Evolutionary conservation across 306 rosid species (phyloP).

Genomic region (Lotus japonicus): DNA sequence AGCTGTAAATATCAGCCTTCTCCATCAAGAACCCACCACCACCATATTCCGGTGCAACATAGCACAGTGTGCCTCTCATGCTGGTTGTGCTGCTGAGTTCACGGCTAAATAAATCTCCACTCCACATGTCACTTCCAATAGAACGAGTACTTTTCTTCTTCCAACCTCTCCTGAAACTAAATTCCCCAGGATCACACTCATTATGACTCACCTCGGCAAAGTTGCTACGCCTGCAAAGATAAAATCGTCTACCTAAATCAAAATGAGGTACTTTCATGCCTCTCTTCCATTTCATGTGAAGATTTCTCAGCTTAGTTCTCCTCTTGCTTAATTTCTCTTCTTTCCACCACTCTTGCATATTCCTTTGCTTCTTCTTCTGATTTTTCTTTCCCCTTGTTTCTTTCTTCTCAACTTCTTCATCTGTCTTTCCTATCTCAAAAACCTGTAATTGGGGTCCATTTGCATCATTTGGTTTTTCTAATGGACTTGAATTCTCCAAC

Average conservation of each 20-base stretch:
- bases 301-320: slow-evolving; percentile 36
- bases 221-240: slow-evolving; percentile 35
- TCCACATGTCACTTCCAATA: slow-evolving; percentile 62
- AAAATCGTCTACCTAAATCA: slow-evolving; percentile 52
- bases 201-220: slow-evolving; percentile 29
- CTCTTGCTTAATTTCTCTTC: slow-evolving; percentile 87
- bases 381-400: slow-evolving; percentile 37
- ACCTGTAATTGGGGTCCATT: slow-evolving; percentile 34
- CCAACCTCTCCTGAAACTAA: slow-evolving; percentile 82
- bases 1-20: slow-evolving; percentile 80
- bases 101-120: slow-evolving; percentile 75
- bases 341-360: slow-evolving; percentile 96
- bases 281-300: slow-evolving; percentile 50
- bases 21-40: slow-evolving; percentile 71
- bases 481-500: slow-evolving; percentile 32
- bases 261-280: slow-evolving; percentile 70
- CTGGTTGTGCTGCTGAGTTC: slow-evolving; percentile 94
- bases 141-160: slow-evolving; percentile 53
- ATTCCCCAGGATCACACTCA: slow-evolving; percentile 56
- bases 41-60: slow-evolving; percentile 81
- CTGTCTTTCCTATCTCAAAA: slow-evolving; percentile 21
- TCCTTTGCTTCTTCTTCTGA: slow-evolving; percentile 49
- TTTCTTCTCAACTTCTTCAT: slow-evolving; percentile 34
- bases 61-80: slow-evolving; percentile 82
- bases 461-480: slow-evolving; percentile 36